Conservation (phyloP, 2,329 filamentous ascomycete species). For the Mycogone perniciosa region DNA sequence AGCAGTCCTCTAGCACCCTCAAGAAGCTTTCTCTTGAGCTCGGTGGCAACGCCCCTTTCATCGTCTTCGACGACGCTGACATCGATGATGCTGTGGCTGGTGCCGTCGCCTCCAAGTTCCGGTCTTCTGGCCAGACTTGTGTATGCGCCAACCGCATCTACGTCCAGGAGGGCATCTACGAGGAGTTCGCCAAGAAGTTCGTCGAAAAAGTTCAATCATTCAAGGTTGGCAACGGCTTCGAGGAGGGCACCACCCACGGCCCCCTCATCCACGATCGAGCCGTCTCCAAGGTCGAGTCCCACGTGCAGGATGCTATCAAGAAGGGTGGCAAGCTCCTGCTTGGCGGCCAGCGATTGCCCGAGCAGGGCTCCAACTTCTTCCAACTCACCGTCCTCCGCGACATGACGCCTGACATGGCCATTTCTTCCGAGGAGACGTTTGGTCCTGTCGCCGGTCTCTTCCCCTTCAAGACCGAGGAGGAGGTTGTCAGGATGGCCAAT, state of each 20-base stretch:
- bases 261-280: slow-evolving; percentile 83
- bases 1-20: slow-evolving; percentile 75
- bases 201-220: slow-evolving; percentile 67
- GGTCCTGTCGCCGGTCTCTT: slow-evolving; percentile 89
- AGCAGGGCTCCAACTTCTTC: slow-evolving; percentile 81
- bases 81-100: slow-evolving; percentile 77
- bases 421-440: slow-evolving; percentile 88
- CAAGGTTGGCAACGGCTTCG: slow-evolving; percentile 70
- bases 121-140: slow-evolving; percentile 91
- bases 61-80: slow-evolving; percentile 94
- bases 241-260: slow-evolving; percentile 65
- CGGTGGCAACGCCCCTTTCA: slow-evolving; percentile 91
- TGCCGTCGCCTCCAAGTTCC: slow-evolving; percentile 84
- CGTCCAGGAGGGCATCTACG: slow-evolving; percentile 72
- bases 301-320: slow-evolving; percentile 70
- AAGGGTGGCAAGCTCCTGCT: slow-evolving; percentile 71
- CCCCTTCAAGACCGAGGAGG: slow-evolving; percentile 79
- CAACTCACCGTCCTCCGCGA: slow-evolving; percentile 82
- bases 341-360: slow-evolving; percentile 67
- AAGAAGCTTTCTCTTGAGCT: slow-evolving; percentile 85
- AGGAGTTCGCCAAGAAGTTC: slow-evolving; percentile 63
- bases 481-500: slow-evolving; percentile 82
- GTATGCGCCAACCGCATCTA: slow-evolving; percentile 84
- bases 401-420: slow-evolving; percentile 78
- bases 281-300: slow-evolving; percentile 68